These are phyloP conservation scores for Annulohypoxylon bovei DNA, from an alignment of 495 filamentous ascomycete species.

Conservation along the genomic window DNA sequence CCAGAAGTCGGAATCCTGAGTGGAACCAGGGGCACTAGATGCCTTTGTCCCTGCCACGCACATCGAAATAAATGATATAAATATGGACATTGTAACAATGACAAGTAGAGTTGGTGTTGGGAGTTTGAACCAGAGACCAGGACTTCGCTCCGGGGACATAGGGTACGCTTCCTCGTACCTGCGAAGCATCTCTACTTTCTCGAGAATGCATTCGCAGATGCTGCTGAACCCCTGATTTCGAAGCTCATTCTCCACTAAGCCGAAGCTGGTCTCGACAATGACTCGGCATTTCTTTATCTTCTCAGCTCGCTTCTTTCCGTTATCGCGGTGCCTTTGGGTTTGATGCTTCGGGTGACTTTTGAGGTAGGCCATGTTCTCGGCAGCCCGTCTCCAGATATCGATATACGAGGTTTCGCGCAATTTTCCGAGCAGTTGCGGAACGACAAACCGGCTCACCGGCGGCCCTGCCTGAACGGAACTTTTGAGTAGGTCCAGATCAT, in stretches of 20 bases:
- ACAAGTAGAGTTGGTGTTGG: constrained; percentile 3
- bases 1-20: constrained; percentile 21
- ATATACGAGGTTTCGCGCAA: constrained; percentile 20
- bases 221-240: neutral
- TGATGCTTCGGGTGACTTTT: constrained; percentile 5
- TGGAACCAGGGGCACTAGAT: neutral
- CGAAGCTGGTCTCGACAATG: neutral
- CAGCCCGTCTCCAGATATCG: constrained; percentile 23
- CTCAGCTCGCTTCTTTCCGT: constrained; percentile 9
- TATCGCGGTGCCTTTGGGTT: constrained; percentile 4
- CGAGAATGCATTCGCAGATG: constrained; percentile 5
- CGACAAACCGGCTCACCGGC: neutral
- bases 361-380: constrained; percentile 28
- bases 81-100: neutral
- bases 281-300: constrained; percentile 9
- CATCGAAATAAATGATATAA: neutral
- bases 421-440: constrained; percentile 1
- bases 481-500: neutral
- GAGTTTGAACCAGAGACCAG: neutral
- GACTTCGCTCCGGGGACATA: neutral
- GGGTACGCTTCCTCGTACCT: constrained; percentile 34
- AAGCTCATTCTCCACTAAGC: constrained; percentile 12
- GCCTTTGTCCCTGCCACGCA: constrained; percentile 12
- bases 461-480: neutral
- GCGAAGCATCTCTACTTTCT: constrained; percentile 17